Conservation (phyloP, 805 yeast genomes). For the Starmerella gropengiesseri region DNA sequence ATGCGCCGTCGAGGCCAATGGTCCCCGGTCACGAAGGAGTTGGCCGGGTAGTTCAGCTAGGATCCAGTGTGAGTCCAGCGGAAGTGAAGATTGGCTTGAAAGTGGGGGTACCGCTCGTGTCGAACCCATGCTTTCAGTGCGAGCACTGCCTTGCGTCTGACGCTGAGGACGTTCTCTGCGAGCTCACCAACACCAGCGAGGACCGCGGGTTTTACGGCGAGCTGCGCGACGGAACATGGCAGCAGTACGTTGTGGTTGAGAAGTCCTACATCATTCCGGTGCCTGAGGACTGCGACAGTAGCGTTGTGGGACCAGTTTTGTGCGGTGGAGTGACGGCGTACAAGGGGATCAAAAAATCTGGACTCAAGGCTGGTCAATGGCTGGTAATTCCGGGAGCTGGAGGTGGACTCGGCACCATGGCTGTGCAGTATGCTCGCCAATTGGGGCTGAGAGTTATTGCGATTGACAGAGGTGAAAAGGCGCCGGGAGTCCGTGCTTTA, state of each 20-base stretch:
- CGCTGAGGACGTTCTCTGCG: constrained; percentile 50
- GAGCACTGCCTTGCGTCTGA: constrained; percentile 42
- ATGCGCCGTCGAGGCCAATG: background rate
- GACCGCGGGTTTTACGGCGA: constrained; percentile 44
- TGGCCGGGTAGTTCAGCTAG: constrained; percentile 5
- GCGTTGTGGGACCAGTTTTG: constrained; percentile 49
- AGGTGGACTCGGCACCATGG: constrained; percentile 60
- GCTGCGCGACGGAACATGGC: constrained; percentile 52
- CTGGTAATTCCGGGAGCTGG: constrained; percentile 70
- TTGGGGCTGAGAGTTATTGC: constrained; percentile 64
- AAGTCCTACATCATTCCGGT: constrained; percentile 53
- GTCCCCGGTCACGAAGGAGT: constrained; percentile 11
- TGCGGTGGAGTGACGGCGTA: constrained; percentile 62
- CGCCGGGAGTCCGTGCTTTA: constrained; percentile 38
- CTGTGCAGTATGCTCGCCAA: constrained; percentile 64
- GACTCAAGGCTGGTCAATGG: constrained; percentile 55
- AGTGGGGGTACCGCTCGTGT: constrained; percentile 6
- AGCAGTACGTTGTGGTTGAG: constrained; percentile 55
- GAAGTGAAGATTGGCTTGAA: constrained; percentile 3
- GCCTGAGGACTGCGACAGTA: constrained; percentile 45
- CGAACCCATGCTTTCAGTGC: constrained; percentile 43
- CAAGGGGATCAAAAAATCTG: constrained; percentile 55
- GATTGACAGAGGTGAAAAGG: constrained; percentile 69
- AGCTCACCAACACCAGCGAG: constrained; percentile 13
- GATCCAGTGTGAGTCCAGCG: background rate